These are phyloP conservation scores for Trametes villosa DNA, from an alignment of 768 basidiomycete species.

Conservation along the genomic window DNA sequence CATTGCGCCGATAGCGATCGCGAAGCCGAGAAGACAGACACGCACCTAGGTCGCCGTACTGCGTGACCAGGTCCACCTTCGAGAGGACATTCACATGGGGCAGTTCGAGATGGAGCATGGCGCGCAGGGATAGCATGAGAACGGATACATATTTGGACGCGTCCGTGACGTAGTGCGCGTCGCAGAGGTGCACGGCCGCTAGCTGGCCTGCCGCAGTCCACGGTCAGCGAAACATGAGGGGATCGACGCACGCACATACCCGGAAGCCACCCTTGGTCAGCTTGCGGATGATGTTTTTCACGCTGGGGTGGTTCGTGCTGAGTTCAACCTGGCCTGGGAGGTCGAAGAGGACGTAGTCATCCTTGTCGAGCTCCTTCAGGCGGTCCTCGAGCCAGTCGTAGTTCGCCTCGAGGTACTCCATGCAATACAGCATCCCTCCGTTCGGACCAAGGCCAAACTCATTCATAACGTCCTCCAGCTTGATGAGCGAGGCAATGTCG, in stretches of 20 bases:
- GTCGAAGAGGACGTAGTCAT: conserved; percentile 92
- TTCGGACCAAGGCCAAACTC: conserved; percentile 89
- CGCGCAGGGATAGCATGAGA: conserved; percentile 86
- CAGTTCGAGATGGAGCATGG: conserved; percentile 99
- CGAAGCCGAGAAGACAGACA: conserved; percentile 9
- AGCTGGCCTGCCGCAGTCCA: conserved; percentile 53
- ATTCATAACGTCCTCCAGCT: conserved; percentile 85
- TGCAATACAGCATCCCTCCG: conserved; percentile 94
- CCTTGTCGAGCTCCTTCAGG: conserved; percentile 64
- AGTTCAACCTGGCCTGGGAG: conserved; percentile 97
- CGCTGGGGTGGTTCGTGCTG: conserved; percentile 91
- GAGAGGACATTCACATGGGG: conserved; percentile 97
- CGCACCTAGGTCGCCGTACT: conserved; percentile 91
- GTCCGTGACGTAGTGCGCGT: conserved; percentile 97
- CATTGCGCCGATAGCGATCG: conserved; percentile 1
- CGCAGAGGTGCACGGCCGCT: conserved; percentile 93
- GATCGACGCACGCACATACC: conserved; percentile 54
- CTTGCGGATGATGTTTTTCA: conserved; percentile 77
- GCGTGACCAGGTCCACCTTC: conserved; percentile 88
- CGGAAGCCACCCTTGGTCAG: conserved; percentile 79
- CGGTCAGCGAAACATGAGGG: conserved; percentile 1
- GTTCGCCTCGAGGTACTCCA: conserved; percentile 97
- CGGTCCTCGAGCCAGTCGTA: conserved; percentile 84
- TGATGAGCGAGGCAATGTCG: conserved; percentile 84
- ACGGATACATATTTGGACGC: conserved; percentile 94